Base-by-base conservation (phyloP, 495 filamentous ascomycete genomes). In the Sporormia fimetaria region DNA sequence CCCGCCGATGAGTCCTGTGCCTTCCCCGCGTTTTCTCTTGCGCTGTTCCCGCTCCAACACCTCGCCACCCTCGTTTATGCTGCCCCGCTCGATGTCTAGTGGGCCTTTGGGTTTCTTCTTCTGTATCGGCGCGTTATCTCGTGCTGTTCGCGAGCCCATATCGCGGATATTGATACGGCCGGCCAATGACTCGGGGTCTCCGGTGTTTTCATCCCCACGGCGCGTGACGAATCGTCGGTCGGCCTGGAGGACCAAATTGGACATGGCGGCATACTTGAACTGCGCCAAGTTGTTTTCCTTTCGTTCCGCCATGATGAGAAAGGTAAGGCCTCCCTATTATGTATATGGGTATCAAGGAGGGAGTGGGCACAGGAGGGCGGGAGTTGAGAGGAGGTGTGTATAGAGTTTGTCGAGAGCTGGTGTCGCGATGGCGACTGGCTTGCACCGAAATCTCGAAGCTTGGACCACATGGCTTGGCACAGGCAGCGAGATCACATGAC, bases 231-330 rank as follows among this genome's bases (percentile, higher is more conserved):
- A 96, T 58, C 92, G 80, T 64, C 84, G 80, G 69, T 99, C 90
- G 67, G 86, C 87, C 80, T 95, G 88, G 74, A 95, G 84, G 61
- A 99, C 90, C 85, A 99, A 78, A 77, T 99, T 99, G 69, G 90
- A 96, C 90, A 99, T 99, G 62, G 86, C 87, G 78, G 85, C 83
- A 73, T 99, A 99, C 65, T 99, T 99, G 72, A 94, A 99, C 67
- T 95, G 87, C 55, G 83, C 88, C 37, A 93, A 80, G 77, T 88
- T 81, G 68, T 61, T 61, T 30, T 57, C 55, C 44, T 87, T 73
- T 37, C 43, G 39, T 38, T 94, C 86, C 61, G 82, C 74, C 87
- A 92, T 92, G 44, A 63, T 80, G 66, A 12, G 25, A n/a, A n/a
- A n/a, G n/a, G n/a, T n/a, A n/a, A n/a, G n/a, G n/a, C n/a, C n/a